These are phyloP conservation scores for Furcasterigmium sp. DNA, from an alignment of 2,329 filamentous ascomycete genomes.

Conservation along the genomic window DNA sequence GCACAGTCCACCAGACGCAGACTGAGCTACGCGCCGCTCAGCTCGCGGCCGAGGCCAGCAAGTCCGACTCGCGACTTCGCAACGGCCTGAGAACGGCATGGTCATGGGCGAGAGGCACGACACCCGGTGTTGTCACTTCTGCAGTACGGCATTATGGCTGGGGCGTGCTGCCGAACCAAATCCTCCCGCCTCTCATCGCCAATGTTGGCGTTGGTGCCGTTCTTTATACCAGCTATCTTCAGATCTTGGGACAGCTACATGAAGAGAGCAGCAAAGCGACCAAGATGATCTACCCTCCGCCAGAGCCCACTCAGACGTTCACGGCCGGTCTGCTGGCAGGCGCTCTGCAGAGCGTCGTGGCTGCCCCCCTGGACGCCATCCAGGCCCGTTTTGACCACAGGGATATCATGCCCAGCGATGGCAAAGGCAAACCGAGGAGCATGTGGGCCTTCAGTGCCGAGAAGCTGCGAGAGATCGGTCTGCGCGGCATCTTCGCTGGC, in stretches of 20 bases:
- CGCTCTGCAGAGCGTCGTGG: conserved; percentile 63
- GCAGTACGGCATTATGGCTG: conserved; percentile 67
- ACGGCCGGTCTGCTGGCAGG: conserved; percentile 66
- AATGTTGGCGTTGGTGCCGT: conserved; percentile 71
- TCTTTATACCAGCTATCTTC: conserved; percentile 70
- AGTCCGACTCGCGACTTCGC: conserved; percentile 21
- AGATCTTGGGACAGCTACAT: conserved; percentile 61
- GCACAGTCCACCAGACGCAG: conserved; percentile 45
- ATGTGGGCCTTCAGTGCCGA: conserved; percentile 69
- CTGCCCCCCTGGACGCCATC: conserved; percentile 70
- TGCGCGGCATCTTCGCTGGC: conserved; percentile 68
- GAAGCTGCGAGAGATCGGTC: conserved; percentile 63
- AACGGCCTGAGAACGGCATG: conserved; percentile 33
- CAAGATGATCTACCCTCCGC: conserved; percentile 66
- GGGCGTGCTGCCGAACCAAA: conserved; percentile 68
- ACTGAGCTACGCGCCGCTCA: conserved; percentile 28
- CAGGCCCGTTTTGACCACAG: conserved; percentile 65
- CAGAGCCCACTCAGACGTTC: conserved; percentile 58
- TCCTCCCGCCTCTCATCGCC: conserved; percentile 69
- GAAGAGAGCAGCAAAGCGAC: conserved; percentile 51
- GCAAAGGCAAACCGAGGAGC: conserved; percentile 42
- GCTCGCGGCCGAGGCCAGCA: conserved; percentile 28
- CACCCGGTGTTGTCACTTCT: conserved; percentile 62
- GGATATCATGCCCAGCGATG: conserved; percentile 36
- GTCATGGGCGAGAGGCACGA: conserved; percentile 56